Base-by-base conservation (phyloP, 352 stramenopile species). In the Pythium aphanidermatum region DNA sequence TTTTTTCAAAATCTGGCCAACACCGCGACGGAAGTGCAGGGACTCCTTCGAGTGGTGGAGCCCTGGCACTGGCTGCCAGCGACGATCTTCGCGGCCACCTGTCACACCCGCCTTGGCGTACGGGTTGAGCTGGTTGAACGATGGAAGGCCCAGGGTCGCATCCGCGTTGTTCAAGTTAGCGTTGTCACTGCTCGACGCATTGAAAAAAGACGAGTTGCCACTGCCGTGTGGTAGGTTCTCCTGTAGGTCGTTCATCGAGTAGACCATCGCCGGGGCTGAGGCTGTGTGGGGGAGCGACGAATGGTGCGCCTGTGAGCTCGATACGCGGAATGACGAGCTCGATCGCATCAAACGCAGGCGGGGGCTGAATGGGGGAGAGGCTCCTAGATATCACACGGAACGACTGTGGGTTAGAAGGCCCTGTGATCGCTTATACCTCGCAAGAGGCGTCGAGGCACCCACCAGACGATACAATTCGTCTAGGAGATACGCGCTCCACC, bases 111-210 rank as follows among this genome's bases (percentile, higher is more conserved):
- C 55, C 21, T 79, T 78, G n/a, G 75, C 74, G 51, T 80, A 90
- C 23, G 78, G 78, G 54, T 93, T 93, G 23, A 93, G 49, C 16
- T 68, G 58, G 31, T 74, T 66, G 35, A 93, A 93, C 17, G 78
- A 74, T 14, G 81, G 81, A 39, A 91, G 2, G 63, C 95, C 38
- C 92, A 96, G 0, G 87, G 98, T 56, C 92, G 95, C 1, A 92
- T 98, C 20, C 92, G 50, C 16, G 21, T 20, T 35, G 27, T 35
- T 39, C 16, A 19, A 37, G 43, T 24, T 32, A 13, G 33, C 25
- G 14, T 27, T 40, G 29, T 27, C 34, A 13, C 28, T 46, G 25
- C 43, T 32, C 11, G 33, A 9, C 11, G 11, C n/a, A n/a, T n/a
- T n/a, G n/a, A n/a, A n/a, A n/a, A n/a, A n/a, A n/a, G n/a, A n/a